Evolutionary conservation across 495 filamentous ascomycete species (phyloP).

Genomic region (Penicillium alfredii): DNA sequence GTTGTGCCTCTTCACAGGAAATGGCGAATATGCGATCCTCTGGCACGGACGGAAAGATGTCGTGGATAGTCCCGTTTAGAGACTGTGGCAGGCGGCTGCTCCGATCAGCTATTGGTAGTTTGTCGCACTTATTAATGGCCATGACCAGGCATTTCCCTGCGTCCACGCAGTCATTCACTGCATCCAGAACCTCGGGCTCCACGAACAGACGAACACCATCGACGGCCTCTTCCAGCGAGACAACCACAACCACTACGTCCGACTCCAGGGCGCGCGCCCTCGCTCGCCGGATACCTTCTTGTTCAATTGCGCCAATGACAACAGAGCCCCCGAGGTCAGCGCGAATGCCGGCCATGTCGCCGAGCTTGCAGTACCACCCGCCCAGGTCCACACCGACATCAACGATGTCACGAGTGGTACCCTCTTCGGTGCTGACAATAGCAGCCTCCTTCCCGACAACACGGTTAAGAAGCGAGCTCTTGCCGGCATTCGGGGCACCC

Average conservation of each 20-base stretch:
- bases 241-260: conserved; percentile 78
- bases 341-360: conserved; percentile 83
- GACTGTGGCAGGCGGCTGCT: conserved; percentile 10
- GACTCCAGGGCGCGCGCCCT: conserved; percentile 73
- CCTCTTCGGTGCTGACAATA: conserved; percentile 87
- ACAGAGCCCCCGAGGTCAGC: conserved; percentile 27
- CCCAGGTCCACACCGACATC: conserved; percentile 87
- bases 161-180: conserved; percentile 49
- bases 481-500: conserved; percentile 91
- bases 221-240: conserved; percentile 54
- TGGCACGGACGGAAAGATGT: conserved; percentile 34
- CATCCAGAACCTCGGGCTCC: conserved; percentile 53
- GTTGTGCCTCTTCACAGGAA: conserved; percentile 55
- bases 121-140: conserved; percentile 79
- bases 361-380: conserved; percentile 81
- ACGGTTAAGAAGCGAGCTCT: conserved; percentile 86
- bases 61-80: conserved; percentile 18
- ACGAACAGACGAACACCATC: conserved; percentile 34
- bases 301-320: conserved; percentile 67
- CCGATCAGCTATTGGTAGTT: conserved; percentile 24
- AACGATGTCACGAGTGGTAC: conserved; percentile 90
- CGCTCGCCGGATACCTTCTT: conserved; percentile 86
- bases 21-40: conserved; percentile 52
- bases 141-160: conserved; percentile 58
- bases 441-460: conserved; percentile 91